These are phyloP conservation scores for Colletotrichum abscissum DNA, from an alignment of 2,329 filamentous ascomycete genomes.

Conservation along the genomic window DNA sequence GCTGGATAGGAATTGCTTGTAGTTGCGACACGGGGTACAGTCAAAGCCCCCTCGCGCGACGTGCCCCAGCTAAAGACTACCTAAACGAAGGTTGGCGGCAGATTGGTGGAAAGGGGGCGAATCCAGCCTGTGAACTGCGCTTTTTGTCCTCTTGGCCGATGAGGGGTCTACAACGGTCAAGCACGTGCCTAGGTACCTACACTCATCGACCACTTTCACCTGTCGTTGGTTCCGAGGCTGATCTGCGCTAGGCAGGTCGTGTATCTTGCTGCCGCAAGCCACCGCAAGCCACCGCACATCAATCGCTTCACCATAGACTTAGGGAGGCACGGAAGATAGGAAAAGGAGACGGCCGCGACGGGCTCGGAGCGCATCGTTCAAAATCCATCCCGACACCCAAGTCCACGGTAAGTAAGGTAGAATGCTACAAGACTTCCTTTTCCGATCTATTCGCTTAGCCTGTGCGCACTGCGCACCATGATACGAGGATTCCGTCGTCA, in stretches of 20 bases:
- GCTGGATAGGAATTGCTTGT: not conserved
- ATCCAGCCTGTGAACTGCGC: not conserved
- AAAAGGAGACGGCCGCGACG: not conserved
- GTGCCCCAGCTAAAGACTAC: not conserved
- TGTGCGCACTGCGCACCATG: not conserved
- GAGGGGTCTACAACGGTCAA: not conserved
- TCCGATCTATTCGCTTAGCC: not conserved
- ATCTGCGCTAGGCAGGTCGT: slow-evolving; percentile 23
- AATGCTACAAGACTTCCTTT: not conserved
- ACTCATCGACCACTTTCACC: not conserved
- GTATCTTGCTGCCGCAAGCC: slow-evolving; percentile 24
- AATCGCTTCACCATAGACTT: not conserved
- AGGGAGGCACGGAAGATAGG: no score
- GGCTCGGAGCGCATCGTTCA: not conserved
- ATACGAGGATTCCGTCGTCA: not conserved
- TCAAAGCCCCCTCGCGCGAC: slow-evolving; percentile 7
- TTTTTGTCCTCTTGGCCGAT: not conserved
- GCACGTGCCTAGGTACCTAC: not conserved
- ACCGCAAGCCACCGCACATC: slow-evolving; percentile 16
- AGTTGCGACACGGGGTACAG: slow-evolving; percentile 22
- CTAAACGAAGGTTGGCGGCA: not conserved
- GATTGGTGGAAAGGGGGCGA: not conserved
- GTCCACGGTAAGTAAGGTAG: not conserved
- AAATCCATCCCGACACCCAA: not conserved
- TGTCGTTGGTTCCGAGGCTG: slow-evolving; percentile 8